Conservation (phyloP, 495 filamentous ascomycete genomes). For the Daldinia grandis region DNA sequence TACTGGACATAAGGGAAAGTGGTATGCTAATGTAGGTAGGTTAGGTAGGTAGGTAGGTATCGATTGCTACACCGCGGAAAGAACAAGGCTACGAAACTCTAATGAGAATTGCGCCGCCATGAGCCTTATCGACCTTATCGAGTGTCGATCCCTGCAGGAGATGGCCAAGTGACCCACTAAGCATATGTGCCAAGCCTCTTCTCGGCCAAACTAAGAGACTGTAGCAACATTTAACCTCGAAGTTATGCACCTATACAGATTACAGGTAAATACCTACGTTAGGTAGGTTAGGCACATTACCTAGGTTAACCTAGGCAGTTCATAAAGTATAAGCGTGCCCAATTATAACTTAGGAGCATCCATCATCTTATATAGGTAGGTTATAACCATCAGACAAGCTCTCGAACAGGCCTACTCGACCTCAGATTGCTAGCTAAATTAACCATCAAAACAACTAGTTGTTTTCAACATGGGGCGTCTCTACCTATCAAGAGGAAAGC, state of each 20-base stretch:
- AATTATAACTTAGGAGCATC: background rate
- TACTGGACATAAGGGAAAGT: background rate
- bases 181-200: background rate
- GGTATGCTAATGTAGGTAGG: background rate
- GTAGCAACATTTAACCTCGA: too few species aligned
- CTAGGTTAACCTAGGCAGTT: too few species aligned
- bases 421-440: background rate
- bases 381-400: background rate
- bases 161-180: conserved; percentile 1
- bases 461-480: conserved; percentile 11
- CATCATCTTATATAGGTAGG: background rate
- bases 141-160: conserved; percentile 21
- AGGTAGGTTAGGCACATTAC: too few species aligned
- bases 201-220: background rate
- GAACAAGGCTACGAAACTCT: conserved; percentile 35
- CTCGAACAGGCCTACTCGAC: background rate
- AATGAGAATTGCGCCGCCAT: conserved; percentile 12
- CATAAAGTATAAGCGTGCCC: background rate
- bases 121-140: conserved; percentile 36
- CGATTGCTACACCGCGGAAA: background rate
- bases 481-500: conserved; percentile 23
- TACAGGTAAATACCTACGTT: too few species aligned
- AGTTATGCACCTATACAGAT: too few species aligned
- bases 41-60: too few species aligned
- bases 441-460: conserved; percentile 3